Percentiles rank a stretch among this genome's conserved stretches.
Evolutionary conservation across 2,329 filamentous ascomycete genomes (phyloP).

Genomic region (Lasiodiplodia hormozganensis): DNA sequence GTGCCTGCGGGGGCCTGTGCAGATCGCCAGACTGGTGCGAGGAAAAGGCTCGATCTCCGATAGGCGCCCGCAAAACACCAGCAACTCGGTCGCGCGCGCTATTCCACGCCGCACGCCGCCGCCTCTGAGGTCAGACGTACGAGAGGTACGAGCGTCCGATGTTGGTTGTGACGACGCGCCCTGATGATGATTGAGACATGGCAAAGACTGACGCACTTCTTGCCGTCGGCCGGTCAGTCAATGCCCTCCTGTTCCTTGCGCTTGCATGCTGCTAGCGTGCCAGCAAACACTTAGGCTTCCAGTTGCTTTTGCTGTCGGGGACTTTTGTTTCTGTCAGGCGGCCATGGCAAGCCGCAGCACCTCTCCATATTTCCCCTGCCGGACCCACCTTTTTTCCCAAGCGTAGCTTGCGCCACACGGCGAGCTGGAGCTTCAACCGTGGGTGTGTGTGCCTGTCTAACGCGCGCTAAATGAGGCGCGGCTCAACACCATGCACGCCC

Average conservation of each 20-base stretch:
- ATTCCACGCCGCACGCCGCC: no score
- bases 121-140: slow-evolving; percentile 17
- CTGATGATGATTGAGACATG: not conserved
- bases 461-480: not conserved
- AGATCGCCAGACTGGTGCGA: slow-evolving; percentile 8
- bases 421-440: not conserved
- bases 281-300: slow-evolving; percentile 10
- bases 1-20: slow-evolving; percentile 4
- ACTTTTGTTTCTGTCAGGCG: not conserved
- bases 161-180: not conserved
- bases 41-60: not conserved
- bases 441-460: not conserved
- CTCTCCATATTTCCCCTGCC: slow-evolving; percentile 5
- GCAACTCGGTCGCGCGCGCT: not conserved
- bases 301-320: not conserved
- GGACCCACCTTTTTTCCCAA: not conserved
- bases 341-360: slow-evolving; percentile 13
- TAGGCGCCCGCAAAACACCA: slow-evolving; percentile 18
- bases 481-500: slow-evolving; percentile 1
- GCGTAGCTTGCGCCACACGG: not conserved
- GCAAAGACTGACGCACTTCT: not conserved
- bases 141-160: not conserved
- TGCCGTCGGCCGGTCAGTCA: not conserved
- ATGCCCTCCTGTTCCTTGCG: slow-evolving; percentile 8
- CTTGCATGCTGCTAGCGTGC: slow-evolving; percentile 1